Base-by-base conservation (phyloP, 2,329 filamentous ascomycete species). In the Colletotrichum tropicale region DNA sequence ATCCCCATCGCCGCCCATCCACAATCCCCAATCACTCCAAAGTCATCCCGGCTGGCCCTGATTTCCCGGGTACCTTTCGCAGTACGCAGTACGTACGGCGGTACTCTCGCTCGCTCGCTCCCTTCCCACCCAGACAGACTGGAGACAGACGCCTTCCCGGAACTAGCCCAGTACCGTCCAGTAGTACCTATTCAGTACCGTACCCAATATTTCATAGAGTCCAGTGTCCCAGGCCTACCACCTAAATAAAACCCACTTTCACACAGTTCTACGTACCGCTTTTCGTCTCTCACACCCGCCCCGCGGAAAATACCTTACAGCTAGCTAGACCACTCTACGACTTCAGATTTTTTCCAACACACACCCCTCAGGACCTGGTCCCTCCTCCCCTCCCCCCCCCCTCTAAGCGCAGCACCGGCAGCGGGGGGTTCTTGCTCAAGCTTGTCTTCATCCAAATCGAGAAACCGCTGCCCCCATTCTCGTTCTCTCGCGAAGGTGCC, bases 401-500 rank as follows among this genome's bases (percentile, higher is more conserved):
- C 66, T 74, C 71, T 70, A 74, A 74, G 66, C 71, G 66, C 71
- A 74, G 43, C 66, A 48, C 58, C 58, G 18, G 71, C 58, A 30
- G 58, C 28, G 58, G 58, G 55, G 71, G 71, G 66, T 58, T 28
- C 71, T 62, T 58, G 32, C 60, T 66, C 61, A 32, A 71, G 68
- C 72, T 68, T 75, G 69, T 75, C 73, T 75, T 72, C 69, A 73
- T 75, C 73, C 73, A 67, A 75, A 75, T 68, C 64, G 62, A 75
- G 70, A 75, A 67, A 67, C 69, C 32, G 60, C 48, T 60, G 18
- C 68, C 48, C 62, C 64, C 56, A 21, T 62, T 64, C 73, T 72
- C 48, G 60, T 64, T 56, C 56, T 61, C 73, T 66, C 65, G 56
- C 70, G 38, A 75, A 62, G 64, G 38, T 73, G 55, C 64, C 69